phyloP scores from a whole-genome alignment of 179 eudicot species.

The Gypsophila paniculata region DNA sequence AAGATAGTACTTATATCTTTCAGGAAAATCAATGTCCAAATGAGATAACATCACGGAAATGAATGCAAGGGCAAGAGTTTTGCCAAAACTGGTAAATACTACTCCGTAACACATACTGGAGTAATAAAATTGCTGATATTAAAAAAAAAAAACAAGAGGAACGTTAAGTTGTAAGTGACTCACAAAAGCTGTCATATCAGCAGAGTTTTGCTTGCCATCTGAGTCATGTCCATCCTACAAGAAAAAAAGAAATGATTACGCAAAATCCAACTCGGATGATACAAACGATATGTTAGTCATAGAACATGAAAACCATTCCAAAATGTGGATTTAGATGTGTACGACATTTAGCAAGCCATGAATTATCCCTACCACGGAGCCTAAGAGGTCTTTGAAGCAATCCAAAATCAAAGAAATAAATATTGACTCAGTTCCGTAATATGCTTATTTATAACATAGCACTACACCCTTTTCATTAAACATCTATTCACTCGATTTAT shows the following conservation, averaged over 20 bases:
- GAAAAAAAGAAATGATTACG: conserved; percentile 7
- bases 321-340: neutral
- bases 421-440: no score
- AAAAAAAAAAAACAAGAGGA: neutral
- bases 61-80: neutral
- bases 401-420: neutral
- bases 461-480: neutral
- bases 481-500: neutral
- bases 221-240: conserved; percentile 64
- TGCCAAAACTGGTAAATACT: conserved; percentile 1
- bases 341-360: neutral
- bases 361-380: neutral
- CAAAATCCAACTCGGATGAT: neutral
- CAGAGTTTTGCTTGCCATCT: conserved; percentile 63
- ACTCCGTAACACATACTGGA: no score
- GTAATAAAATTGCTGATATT: neutral
- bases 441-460: no score
- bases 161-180: conserved; percentile 26
- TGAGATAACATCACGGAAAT: neutral
- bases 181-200: conserved; percentile 76
- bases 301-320: neutral
- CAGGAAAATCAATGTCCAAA: neutral
- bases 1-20: neutral
- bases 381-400: neutral
- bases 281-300: neutral